These are phyloP conservation scores for Hypoxylon intermedium DNA, from an alignment of 495 filamentous ascomycete genomes.

Conservation along the genomic window DNA sequence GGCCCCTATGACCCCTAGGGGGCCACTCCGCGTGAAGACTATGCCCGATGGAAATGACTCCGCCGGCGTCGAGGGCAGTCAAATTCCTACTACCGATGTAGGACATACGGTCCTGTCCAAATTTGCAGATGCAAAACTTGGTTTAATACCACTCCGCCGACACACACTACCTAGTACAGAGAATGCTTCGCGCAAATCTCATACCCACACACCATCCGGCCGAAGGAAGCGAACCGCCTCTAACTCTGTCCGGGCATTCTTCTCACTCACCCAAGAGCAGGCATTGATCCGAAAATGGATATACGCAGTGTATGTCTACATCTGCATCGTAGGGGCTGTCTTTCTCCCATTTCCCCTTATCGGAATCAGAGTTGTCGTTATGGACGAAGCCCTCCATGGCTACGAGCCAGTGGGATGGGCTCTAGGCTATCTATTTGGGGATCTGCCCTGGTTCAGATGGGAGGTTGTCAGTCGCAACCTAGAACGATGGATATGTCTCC, in stretches of 20 bases:
- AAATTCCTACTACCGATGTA: not conserved
- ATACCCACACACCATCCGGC: constrained; percentile 66
- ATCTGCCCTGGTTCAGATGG: constrained; percentile 71
- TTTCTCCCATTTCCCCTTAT: constrained; percentile 51
- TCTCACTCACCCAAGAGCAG: constrained; percentile 80
- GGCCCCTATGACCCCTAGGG: constrained; percentile 4
- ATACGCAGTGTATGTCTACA: constrained; percentile 81
- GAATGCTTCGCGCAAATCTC: constrained; percentile 32
- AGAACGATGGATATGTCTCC: constrained; percentile 78
- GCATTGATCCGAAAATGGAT: constrained; percentile 78
- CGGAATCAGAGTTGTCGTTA: constrained; percentile 73
- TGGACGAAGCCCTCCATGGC: constrained; percentile 67
- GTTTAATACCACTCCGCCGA: constrained; percentile 46
- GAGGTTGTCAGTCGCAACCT: constrained; percentile 69
- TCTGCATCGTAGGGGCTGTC: constrained; percentile 66
- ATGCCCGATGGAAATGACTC: constrained; percentile 9
- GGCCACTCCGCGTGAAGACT: constrained; percentile 16
- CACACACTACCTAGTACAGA: constrained; percentile 61
- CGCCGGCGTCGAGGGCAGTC: constrained; percentile 6
- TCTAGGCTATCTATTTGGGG: constrained; percentile 85
- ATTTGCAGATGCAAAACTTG: constrained; percentile 22
- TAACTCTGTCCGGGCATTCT: constrained; percentile 70
- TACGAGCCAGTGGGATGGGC: constrained; percentile 92
- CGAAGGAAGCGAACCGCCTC: constrained; percentile 73
- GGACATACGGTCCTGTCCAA: constrained; percentile 27